phyloP scores from a whole-genome alignment of 305 asterid genomes.

The Caryopteris hybrid region DNA sequence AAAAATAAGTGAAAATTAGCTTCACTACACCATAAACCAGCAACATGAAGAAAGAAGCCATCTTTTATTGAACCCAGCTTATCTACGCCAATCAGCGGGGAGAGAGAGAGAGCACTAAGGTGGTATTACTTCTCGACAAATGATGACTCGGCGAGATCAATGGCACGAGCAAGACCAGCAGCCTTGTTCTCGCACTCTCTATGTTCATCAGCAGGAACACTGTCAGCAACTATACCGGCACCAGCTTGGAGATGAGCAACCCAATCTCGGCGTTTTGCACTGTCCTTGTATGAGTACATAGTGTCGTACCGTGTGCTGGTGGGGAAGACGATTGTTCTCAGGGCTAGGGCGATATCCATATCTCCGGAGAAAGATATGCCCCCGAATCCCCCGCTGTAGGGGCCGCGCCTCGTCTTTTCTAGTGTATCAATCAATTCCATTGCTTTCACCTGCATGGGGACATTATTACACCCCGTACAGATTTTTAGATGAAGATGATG shows the following conservation, averaged over 20 bases:
- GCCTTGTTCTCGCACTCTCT: conserved; percentile 91
- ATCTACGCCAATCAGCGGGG: too few relatives aligned
- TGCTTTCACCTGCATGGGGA: conserved; percentile 68
- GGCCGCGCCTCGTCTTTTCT: conserved; percentile 85
- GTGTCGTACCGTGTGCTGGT: conserved; percentile 60
- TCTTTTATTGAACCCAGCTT: neutral
- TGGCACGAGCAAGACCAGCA: conserved; percentile 88
- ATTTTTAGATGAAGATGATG: neutral
- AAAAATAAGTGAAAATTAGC: too few relatives aligned
- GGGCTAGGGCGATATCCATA: conserved; percentile 88
- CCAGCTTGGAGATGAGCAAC: conserved; percentile 93
- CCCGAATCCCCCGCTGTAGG: conserved; percentile 96
- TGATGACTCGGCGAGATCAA: conserved; percentile 92
- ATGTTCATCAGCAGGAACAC: conserved; percentile 90
- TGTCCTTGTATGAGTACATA: conserved; percentile 70
- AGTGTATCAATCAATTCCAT: conserved; percentile 88
- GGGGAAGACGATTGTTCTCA: conserved; percentile 89
- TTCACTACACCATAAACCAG: too few relatives aligned
- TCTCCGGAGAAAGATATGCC: conserved; percentile 87
- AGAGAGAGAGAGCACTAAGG: neutral
- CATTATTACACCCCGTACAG: neutral
- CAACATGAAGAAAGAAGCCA: too few relatives aligned
- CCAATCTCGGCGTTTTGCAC: conserved; percentile 64
- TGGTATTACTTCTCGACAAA: conserved; percentile 47
- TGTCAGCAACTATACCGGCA: conserved; percentile 91